Percentiles rank a stretch among this genome's conserved stretches.
Evolutionary conservation across 1,284 basidiomycete genomes (phyloP).

Genomic region (Ustilago tritici): DNA sequence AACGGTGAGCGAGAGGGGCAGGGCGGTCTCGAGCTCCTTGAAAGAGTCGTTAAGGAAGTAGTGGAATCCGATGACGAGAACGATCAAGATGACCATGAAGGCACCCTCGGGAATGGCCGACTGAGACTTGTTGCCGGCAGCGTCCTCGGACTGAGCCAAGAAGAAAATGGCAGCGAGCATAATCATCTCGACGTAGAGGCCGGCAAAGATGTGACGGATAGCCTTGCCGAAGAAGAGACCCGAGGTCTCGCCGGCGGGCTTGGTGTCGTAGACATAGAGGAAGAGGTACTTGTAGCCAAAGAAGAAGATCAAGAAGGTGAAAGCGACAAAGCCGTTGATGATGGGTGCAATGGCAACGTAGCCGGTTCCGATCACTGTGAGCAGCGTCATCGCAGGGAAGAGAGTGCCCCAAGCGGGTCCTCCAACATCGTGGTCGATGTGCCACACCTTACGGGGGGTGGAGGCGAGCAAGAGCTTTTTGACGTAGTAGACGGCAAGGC

Average conservation of each 20-base stretch:
- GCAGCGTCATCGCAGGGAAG: slow-evolving; percentile 66
- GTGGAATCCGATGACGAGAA: slow-evolving; percentile 77
- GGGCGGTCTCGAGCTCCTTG: slow-evolving; percentile 54
- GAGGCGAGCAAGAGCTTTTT: slow-evolving; percentile 85
- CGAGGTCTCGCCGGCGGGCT: slow-evolving; percentile 82
- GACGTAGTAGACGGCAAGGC: slow-evolving; percentile 84
- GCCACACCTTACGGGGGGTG: slow-evolving; percentile 86
- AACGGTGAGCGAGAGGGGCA: slow-evolving; percentile 56
- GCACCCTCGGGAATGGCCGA: slow-evolving; percentile 71
- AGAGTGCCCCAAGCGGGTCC: slow-evolving; percentile 85
- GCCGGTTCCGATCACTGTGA: slow-evolving; percentile 63
- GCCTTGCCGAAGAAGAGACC: slow-evolving; percentile 96
- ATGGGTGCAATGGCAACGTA: slow-evolving; percentile 94
- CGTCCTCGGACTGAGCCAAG: slow-evolving; percentile 55
- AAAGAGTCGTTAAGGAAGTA: slow-evolving; percentile 69
- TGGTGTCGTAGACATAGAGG: slow-evolving; percentile 77
- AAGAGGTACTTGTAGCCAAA: slow-evolving; percentile 74
- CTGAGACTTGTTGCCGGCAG: slow-evolving; percentile 38
- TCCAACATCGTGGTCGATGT: slow-evolving; percentile 79
- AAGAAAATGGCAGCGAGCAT: slow-evolving; percentile 67
- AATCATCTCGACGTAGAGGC: slow-evolving; percentile 70
- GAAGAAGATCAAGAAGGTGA: slow-evolving; percentile 86
- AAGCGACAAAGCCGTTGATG: slow-evolving; percentile 88
- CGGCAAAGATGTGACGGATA: slow-evolving; percentile 91
- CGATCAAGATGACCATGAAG: slow-evolving; percentile 85